Conservation (phyloP, 2,329 filamentous ascomycete species). For the Ambrosiella beaveri region DNA sequence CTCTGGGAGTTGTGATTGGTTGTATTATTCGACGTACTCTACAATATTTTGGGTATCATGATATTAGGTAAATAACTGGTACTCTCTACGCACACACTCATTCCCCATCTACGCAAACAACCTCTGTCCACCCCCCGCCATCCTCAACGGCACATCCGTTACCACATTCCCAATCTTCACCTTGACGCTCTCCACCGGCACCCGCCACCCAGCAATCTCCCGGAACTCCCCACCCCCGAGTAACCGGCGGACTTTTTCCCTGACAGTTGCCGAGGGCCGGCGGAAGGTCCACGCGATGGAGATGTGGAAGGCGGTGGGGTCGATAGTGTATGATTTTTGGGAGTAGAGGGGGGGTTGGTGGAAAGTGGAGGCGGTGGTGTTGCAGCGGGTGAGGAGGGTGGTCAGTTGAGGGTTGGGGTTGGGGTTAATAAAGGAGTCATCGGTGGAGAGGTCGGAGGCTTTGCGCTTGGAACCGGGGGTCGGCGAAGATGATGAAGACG, state of each 20-base stretch:
- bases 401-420: constrained; percentile 33
- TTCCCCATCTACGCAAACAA: not conserved
- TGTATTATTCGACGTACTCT: not conserved
- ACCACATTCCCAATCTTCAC: constrained; percentile 60
- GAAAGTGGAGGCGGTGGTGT: constrained; percentile 40
- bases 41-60: not conserved
- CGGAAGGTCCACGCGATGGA: constrained; percentile 73
- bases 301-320: constrained; percentile 53
- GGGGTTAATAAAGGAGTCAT: not conserved
- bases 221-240: constrained; percentile 14
- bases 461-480: not conserved
- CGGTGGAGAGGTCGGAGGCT: constrained; percentile 15
- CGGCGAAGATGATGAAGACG: too few species aligned
- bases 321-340: constrained; percentile 14
- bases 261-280: constrained; percentile 18
- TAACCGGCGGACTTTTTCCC: constrained; percentile 23
- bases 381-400: constrained; percentile 47
- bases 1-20: not conserved
- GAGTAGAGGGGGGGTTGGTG: constrained; percentile 57
- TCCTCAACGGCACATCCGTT: constrained; percentile 27
- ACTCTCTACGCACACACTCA: not conserved
- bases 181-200: constrained; percentile 47
- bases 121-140: not conserved
- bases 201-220: constrained; percentile 24
- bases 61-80: not conserved